Evolutionary conservation across 805 yeast genomes (phyloP), one percentile per base, ranked within the genome.

Genomic region (Hanseniaspora pseudoguilliermondii): DNA sequence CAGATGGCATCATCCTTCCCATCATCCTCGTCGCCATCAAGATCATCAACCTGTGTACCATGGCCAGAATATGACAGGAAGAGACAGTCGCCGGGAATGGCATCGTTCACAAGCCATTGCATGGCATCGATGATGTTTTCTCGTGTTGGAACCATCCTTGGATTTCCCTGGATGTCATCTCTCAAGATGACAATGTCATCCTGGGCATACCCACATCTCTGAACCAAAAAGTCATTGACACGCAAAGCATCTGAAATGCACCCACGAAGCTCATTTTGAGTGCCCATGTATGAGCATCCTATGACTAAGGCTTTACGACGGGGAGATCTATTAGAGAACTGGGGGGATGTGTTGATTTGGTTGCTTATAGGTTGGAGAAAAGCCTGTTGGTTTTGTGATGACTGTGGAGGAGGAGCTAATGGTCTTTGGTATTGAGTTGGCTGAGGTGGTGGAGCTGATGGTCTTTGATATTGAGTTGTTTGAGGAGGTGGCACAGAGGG

Each of bases 31-130:
- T 84, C 93, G 25, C 88, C 88, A 62, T 81, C 79, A 36, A 70
- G 64, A 66, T 86, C 95, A 48, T 72, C 69, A 5, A 81, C 78
- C 63, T 81, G 84, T 2, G 93, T 88, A 34, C 95, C 95, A 65
- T 87, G 95, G 8, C 95, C 93, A 0, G 93, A 84, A 65, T 83
- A 86, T 66, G 87, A 95, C 75, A 87, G 80, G 62, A 87, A 82
- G 50, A 86, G 68, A 9, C 88, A 78, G 69, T 86, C 95, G 61
- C 86, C 85, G 16, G 93, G 83, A 60, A 71, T 73, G 0, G 95
- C 93, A 59, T 75, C 84, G 21, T 71, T 72, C 21, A 83, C 90
- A 23, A 86, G 75, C 95, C 95, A 86, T 56, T 77, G 81, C 85
- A 85, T 84, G 2, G 89, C 95, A 44, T 82, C 73, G 21, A 85